Base-by-base conservation (phyloP, 495 filamentous ascomycete species). In the Chaetomium cochliodes region DNA sequence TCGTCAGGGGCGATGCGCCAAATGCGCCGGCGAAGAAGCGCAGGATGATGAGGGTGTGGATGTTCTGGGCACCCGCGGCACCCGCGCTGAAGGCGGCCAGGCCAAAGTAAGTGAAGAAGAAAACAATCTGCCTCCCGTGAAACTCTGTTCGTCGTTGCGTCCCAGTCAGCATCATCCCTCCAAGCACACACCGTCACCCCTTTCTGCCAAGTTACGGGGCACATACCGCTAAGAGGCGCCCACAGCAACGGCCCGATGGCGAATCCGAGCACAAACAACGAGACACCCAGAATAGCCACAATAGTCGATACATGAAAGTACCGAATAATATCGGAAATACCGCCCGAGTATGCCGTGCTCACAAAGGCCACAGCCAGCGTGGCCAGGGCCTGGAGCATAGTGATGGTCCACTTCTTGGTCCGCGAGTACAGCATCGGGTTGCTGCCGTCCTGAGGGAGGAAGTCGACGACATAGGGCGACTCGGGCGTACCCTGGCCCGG, bases 11-110 rank as follows among this genome's bases (percentile, higher is more conserved):
- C 1, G 88, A 89, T 2, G 87, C 86, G 33, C 91, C 91, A 72
- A 92, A 90, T n/a, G 88, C 80, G 58, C 91, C 88, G 28, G 87
- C 88, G 59, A 92, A 87, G 81, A 92, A 92, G 25, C 91, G 88
- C 30, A 92, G 81, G 65, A 92, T 84, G 57, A 92, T 77, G 1
- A 94, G 77, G 2, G 86, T 84, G 67, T 82, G 74, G 53, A 86
- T 82, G 66, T 90, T 91, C 64, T 85, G 77, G 1, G 87, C 73
- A 16, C 85, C 83, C 3, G 86, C 84, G 50, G 82, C 82, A 25
- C 82, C 90, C 64, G 84, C 86, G 67, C 85, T 90, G 79, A 93
- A 92, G 0, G 85, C 83, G 22, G 89, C 85, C 33, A 92, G 80
- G 25, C 80, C 80, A 41, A 78, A 68, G 67, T 90, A 88, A 44